Evolutionary conservation across 2,329 filamentous ascomycete genomes (phyloP), one percentile per base, ranked within the genome.

Genomic region (Acrodontium crateriforme): DNA sequence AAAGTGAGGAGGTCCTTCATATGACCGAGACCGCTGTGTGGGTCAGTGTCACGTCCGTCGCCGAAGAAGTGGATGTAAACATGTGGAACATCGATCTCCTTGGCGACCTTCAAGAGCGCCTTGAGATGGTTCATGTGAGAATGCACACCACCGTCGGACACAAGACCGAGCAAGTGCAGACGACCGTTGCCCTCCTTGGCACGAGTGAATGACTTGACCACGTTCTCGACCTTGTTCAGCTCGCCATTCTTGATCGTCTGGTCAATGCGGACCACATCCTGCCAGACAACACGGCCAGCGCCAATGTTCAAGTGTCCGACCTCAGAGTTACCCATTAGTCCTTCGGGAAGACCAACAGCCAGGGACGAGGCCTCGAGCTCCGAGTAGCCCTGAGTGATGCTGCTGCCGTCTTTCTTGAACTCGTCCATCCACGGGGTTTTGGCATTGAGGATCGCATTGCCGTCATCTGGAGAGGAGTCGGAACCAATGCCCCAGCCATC

Each of bases 1-100:
- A 75, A 79, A 33, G 79, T 73, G 35, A 94, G 59, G 18, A 98
- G 69, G 54, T 85, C 72, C 59, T 93, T 66, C 73, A 98, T 75
- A 60, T 93, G 93, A 26, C 69, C 79, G 25, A 74, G 76, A 31
- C 80, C 79, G 35, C 83, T 93, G 70, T 94, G 94, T 54, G 89
- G 89, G 56, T 98, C 89, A 41, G 87, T 95, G 54, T 98, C 89
- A 55, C 89, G 81, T 46, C 89, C 89, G 59, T 98, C 89, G 40
- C 83, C 89, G 53, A 98, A 95, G 72, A 95, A 95, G 70, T 98
- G 89, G 52, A 98, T 91, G 65, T 78, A 95, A 47, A 98, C 85
- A 49, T 95, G 68, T 44, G 85, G 82, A 18, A 98, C 72, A 25
- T 72, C 74, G 50, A 81, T 74, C 47, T 81, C 76, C 69, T 94